These are phyloP conservation scores for Candida coquimbonensis DNA, from an alignment of 805 yeast species.

Conservation along the genomic window DNA sequence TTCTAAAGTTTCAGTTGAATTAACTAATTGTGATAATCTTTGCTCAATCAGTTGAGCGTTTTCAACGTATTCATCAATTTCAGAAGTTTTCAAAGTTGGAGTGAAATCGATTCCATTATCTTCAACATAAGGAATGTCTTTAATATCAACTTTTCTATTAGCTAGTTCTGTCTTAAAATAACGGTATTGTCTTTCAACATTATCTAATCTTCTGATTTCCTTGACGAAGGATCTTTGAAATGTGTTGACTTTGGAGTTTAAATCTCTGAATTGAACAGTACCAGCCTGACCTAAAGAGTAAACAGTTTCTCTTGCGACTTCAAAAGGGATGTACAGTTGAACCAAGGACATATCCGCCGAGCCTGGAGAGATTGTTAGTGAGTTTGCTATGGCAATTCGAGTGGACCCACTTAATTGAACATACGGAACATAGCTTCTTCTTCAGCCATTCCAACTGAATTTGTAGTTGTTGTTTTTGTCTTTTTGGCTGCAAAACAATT, in stretches of 20 bases:
- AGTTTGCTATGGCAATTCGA: background rate
- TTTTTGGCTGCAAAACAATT: background rate
- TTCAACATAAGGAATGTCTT: slow-evolving; percentile 19
- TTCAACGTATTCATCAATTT: slow-evolving; percentile 58
- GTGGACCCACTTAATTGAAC: slow-evolving; percentile 9
- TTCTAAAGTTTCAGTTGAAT: slow-evolving; percentile 56
- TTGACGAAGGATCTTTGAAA: slow-evolving; percentile 90
- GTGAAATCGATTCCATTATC: slow-evolving; percentile 22
- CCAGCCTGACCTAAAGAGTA: slow-evolving; percentile 84
- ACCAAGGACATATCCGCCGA: slow-evolving; percentile 97
- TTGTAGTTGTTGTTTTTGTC: background rate
- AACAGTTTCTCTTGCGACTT: slow-evolving; percentile 79
- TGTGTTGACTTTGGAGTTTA: slow-evolving; percentile 71
- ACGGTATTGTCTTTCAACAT: slow-evolving; percentile 77
- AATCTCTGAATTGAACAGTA: slow-evolving; percentile 81
- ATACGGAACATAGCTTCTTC: slow-evolving; percentile 37
- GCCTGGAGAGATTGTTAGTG: slow-evolving; percentile 29
- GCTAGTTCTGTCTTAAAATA: slow-evolving; percentile 45
- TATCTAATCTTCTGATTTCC: slow-evolving; percentile 80
- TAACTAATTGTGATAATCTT: slow-evolving; percentile 64
- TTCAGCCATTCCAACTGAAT: background rate
- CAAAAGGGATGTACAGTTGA: slow-evolving; percentile 89
- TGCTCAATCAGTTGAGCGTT: slow-evolving; percentile 69
- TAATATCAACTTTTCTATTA: slow-evolving; percentile 35
- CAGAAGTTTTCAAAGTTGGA: slow-evolving; percentile 24